Conservation (phyloP, 768 basidiomycete species). For the Ramaria sp. region DNA sequence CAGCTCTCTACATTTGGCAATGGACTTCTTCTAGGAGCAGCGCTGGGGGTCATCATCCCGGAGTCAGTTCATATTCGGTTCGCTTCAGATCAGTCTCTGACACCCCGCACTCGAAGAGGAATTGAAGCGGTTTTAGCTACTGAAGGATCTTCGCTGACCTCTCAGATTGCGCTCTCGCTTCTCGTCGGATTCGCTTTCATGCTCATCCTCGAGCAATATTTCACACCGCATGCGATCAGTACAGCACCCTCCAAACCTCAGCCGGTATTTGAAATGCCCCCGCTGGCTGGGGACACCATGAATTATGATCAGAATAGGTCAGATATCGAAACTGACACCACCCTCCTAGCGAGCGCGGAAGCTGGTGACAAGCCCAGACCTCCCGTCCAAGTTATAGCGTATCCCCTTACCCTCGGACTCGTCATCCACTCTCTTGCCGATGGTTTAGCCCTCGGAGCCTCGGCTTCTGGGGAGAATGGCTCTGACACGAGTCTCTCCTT, state of each 20-base stretch:
- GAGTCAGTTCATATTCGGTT: conserved; percentile 51
- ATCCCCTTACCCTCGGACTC: conserved; percentile 76
- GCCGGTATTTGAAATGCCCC: conserved; percentile 1
- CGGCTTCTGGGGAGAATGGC: conserved; percentile 25
- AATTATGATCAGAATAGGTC: conserved; percentile 15
- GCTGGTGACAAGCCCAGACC: conserved; percentile 11
- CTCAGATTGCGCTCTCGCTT: conserved; percentile 51
- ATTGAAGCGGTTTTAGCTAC: conserved; percentile 47
- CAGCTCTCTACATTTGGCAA: conserved; percentile 54
- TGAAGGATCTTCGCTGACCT: conserved; percentile 30
- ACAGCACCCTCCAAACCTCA: background rate
- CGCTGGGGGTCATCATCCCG: conserved; percentile 85
- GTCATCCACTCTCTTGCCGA: conserved; percentile 85
- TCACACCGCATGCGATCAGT: conserved; percentile 18
- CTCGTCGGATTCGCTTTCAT: conserved; percentile 52
- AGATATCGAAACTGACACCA: background rate
- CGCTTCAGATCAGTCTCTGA: background rate
- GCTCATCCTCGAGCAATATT: conserved; percentile 58
- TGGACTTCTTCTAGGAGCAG: conserved; percentile 82
- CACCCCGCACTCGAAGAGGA: conserved; percentile 36
- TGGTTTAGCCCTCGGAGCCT: conserved; percentile 85
- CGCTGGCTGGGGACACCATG: conserved; percentile 6
- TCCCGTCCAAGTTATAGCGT: conserved; percentile 28
- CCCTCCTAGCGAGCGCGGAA: background rate
- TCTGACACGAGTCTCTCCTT: conserved; percentile 46